These are phyloP conservation scores for Pisolithus marmoratus DNA, from an alignment of 768 basidiomycete genomes.

Conservation along the genomic window DNA sequence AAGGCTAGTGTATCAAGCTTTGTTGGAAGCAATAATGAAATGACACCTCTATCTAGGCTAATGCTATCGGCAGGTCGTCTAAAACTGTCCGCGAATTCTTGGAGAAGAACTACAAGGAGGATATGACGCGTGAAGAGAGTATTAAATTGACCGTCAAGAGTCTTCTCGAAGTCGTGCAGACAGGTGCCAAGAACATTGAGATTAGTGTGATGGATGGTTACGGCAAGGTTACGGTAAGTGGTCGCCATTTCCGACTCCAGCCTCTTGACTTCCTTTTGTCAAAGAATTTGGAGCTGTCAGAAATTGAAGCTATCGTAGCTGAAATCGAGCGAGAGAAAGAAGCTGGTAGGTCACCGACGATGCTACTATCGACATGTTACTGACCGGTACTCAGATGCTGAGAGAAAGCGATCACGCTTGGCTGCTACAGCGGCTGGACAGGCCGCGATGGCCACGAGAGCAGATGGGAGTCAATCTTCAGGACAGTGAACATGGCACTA, in stretches of 20 bases:
- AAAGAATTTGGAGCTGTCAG: conserved; percentile 77
- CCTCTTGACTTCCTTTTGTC: not conserved
- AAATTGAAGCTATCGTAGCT: conserved; percentile 88
- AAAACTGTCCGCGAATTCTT: conserved; percentile 98
- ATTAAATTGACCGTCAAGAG: conserved; percentile 95
- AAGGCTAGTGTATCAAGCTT: conserved; percentile 51
- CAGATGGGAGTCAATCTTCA: conserved; percentile 30
- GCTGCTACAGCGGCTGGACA: conserved; percentile 91
- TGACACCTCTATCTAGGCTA: conserved; percentile 56
- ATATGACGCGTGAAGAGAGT: conserved; percentile 79
- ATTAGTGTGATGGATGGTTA: conserved; percentile 97
- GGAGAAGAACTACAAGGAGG: conserved; percentile 96
- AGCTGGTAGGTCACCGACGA: conserved; percentile 49
- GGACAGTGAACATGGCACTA: conserved; percentile 27
- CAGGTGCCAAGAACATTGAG: conserved; percentile 99
- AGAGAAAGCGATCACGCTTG: conserved; percentile 84
- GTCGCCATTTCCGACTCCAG: not conserved
- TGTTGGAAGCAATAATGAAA: not conserved
- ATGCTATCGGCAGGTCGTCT: conserved; percentile 95
- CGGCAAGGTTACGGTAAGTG: conserved; percentile 80
- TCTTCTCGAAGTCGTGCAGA: conserved; percentile 95
- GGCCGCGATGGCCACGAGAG: conserved; percentile 75
- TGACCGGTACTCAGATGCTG: conserved; percentile 62
- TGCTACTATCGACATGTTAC: conserved; percentile 1
- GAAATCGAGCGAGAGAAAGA: conserved; percentile 98